These are phyloP conservation scores for Typha latifolia DNA, from an alignment of 176 grass and related monocot genomes.

Conservation along the genomic window DNA sequence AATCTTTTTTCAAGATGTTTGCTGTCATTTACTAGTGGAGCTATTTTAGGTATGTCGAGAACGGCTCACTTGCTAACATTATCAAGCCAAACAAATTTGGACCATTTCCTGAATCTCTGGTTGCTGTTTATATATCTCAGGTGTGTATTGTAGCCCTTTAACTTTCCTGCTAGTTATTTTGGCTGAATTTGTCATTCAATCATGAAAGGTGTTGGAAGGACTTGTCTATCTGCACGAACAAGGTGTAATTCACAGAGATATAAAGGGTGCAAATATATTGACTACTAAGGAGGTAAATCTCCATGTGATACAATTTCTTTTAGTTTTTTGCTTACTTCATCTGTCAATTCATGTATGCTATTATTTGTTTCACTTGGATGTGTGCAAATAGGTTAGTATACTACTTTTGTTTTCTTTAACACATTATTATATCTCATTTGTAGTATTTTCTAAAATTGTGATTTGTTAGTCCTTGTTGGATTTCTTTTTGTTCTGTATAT, in stretches of 20 bases:
- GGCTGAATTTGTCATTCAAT: conserved; percentile 9
- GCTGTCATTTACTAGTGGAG: background rate
- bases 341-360: conserved; percentile 7
- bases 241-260: conserved; percentile 99
- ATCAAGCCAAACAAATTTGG: conserved; percentile 99
- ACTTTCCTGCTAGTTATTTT: background rate
- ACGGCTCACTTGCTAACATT: conserved; percentile 97
- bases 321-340: conserved; percentile 5
- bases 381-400: too few relatives aligned
- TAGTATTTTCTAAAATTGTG: too few relatives aligned
- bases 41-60: conserved; percentile 83
- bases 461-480: too few relatives aligned
- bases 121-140: conserved; percentile 94
- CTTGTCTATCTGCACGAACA: conserved; percentile 99
- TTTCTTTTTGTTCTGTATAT: too few relatives aligned
- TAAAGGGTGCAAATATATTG: conserved; percentile 99
- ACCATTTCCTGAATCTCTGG: conserved; percentile 95
- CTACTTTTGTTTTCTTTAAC: too few relatives aligned
- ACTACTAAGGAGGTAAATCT: conserved; percentile 84
- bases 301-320: conserved; percentile 14
- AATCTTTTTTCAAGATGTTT: background rate
- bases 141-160: conserved; percentile 23
- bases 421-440: too few relatives aligned
- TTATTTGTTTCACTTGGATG: background rate
- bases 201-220: conserved; percentile 80